Conservation (phyloP, 768 basidiomycete genomes). For the Glaciozyma martinii region DNA sequence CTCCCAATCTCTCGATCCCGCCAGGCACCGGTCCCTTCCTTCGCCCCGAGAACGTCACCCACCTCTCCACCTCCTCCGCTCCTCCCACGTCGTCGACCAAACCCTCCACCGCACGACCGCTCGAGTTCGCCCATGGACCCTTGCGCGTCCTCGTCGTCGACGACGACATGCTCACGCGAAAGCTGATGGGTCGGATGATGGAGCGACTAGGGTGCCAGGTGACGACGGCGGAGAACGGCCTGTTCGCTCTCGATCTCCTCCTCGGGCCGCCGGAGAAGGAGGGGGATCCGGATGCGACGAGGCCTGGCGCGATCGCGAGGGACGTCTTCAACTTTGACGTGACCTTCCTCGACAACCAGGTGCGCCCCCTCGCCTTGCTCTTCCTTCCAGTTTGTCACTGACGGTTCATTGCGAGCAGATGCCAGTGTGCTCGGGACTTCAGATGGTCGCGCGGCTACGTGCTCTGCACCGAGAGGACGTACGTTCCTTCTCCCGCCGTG, state of each 20-base stretch:
- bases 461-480: slow-evolving; percentile 54
- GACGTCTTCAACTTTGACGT: slow-evolving; percentile 40
- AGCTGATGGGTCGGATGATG: slow-evolving; percentile 68
- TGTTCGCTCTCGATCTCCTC: slow-evolving; percentile 64
- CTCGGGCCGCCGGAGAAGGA: slow-evolving; percentile 37
- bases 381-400: neutral
- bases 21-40: neutral
- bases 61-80: slow-evolving; percentile 13
- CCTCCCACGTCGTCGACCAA: neutral
- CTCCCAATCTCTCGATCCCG: neutral
- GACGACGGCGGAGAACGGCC: slow-evolving; percentile 74
- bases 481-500: neutral
- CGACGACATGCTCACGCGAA: slow-evolving; percentile 66
- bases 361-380: slow-evolving; percentile 49
- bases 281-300: neutral
- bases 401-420: neutral
- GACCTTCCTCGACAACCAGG: slow-evolving; percentile 64
- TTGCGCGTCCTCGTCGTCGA: slow-evolving; percentile 34
- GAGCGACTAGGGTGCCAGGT: slow-evolving; percentile 69
- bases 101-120: neutral
- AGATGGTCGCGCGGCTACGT: slow-evolving; percentile 57
- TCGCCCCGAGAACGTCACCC: slow-evolving; percentile 11
- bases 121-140: neutral
- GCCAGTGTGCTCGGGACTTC: slow-evolving; percentile 56
- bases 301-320: neutral